Base-by-base conservation (phyloP, 1,139 yeast genomes). In the Nakaseomyces kungkrabaensis region DNA sequence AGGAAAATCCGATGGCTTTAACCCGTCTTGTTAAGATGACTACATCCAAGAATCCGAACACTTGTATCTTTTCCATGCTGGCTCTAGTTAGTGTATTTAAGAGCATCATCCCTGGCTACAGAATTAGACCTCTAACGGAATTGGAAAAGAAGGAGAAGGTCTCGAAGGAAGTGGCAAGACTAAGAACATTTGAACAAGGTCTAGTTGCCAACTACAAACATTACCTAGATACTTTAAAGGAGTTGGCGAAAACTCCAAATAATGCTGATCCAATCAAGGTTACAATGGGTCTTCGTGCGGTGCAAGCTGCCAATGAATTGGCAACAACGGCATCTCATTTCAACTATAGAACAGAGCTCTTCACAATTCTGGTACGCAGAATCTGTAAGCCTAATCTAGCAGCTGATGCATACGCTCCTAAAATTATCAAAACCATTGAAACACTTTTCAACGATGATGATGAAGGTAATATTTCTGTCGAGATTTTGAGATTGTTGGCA, bases 51-150 rank as follows among this genome's bases (percentile, higher is more conserved):
- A 81, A 84, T 58, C 73, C 82, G 43, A 81, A 79, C 50, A 81
- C 88, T 5, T 75, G 85, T 51, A 89, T 85, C 66, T 74, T 88
- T 52, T 78, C 96, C 0, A 71, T 87, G 51, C 71, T 89, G 58
- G 82, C 97, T 0, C 74, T 90, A 52, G 82, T 89, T 3, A 89
- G 95, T 1, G 86, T 88, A 4, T 88, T 87, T 73, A 88, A 86
- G 61, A 78, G 84, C 51, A 76, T 92, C 49, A 82, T 95, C 3
- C 98, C 98, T 1, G 83, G 94, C 3, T 92, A 92, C 67, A 77
- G 82, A 56, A 89, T 92, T 52, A 76, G 96, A 63, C 84, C 95
- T 1, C 72, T 92, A 49, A 76, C 88, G 1, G 97, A 88, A 13
- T 67, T 78, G 1, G 98, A 92, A 66, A 81, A 80, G 67, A 78